Conservation (phyloP, 352 stramenopile species). For the Phytopythium ostracodes region DNA sequence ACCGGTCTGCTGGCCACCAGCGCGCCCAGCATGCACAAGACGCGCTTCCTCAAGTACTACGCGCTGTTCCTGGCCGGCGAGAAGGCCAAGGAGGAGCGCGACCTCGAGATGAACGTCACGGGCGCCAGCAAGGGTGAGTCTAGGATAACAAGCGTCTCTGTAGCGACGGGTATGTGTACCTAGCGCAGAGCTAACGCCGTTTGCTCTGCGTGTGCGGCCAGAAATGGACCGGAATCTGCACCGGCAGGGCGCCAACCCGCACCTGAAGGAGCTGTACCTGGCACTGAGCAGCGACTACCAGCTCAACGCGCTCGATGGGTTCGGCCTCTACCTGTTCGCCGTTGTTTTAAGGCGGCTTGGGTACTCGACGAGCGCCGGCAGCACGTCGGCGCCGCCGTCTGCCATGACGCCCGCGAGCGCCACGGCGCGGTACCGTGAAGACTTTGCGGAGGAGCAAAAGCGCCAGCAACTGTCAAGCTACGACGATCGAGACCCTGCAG, state of each 20-base stretch:
- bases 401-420: constrained; percentile 35
- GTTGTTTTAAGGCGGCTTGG: constrained; percentile 66
- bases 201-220: constrained; percentile 1
- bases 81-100: constrained; percentile 77
- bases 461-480: constrained; percentile 21
- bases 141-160: no score
- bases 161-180: background rate
- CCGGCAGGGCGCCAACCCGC: constrained; percentile 52
- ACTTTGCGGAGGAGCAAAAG: constrained; percentile 36
- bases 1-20: background rate
- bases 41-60: constrained; percentile 74
- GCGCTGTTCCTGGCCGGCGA: constrained; percentile 78
- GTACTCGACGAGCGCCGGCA: constrained; percentile 54
- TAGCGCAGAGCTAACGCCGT: no score
- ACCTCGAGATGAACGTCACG: constrained; percentile 65
- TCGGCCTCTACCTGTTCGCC: constrained; percentile 79
- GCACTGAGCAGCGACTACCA: constrained; percentile 46
- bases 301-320: constrained; percentile 55
- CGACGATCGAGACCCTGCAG: constrained; percentile 6
- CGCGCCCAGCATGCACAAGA: constrained; percentile 21
- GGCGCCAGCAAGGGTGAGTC: constrained; percentile 31
- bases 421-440: constrained; percentile 22
- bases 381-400: constrained; percentile 19
- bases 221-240: constrained; percentile 30
- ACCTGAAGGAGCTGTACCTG: constrained; percentile 69